These are phyloP conservation scores for Starmerella scarabaei DNA, from an alignment of 805 yeast species.

Conservation along the genomic window DNA sequence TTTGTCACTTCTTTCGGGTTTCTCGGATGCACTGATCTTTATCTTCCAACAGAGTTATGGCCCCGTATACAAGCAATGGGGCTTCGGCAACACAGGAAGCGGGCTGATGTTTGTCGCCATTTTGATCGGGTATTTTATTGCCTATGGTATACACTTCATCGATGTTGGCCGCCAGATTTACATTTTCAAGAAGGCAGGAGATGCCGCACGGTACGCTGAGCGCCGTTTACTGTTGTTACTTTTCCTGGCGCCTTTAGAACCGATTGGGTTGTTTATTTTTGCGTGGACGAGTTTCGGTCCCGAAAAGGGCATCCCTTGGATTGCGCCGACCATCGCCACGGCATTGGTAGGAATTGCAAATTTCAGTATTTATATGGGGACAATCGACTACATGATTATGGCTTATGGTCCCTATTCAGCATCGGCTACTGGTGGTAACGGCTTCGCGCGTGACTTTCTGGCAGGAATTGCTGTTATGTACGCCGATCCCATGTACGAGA, in stretches of 20 bases:
- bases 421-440: constrained; percentile 35
- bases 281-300: constrained; percentile 36
- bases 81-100: constrained; percentile 24
- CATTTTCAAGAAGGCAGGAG: constrained; percentile 26
- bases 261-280: constrained; percentile 32
- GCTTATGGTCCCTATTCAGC: constrained; percentile 35
- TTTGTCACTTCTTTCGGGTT: constrained; percentile 31
- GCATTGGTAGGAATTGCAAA: constrained; percentile 32
- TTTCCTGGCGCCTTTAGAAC: constrained; percentile 30
- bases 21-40: constrained; percentile 33
- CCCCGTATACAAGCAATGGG: constrained; percentile 29
- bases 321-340: constrained; percentile 32
- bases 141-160: constrained; percentile 28
- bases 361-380: constrained; percentile 33
- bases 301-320: constrained; percentile 27
- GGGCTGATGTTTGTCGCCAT: constrained; percentile 30
- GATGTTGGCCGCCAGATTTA: constrained; percentile 28
- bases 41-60: constrained; percentile 31
- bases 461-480: constrained; percentile 33
- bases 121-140: constrained; percentile 29
- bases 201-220: constrained; percentile 17
- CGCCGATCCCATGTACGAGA: constrained; percentile 30
- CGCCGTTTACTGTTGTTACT: constrained; percentile 24
- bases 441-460: constrained; percentile 32
- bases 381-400: constrained; percentile 34